Evolutionary conservation across 1,284 basidiomycete genomes (phyloP), one percentile per base, ranked within the genome.

Genomic region (Cerrena zonata): DNA sequence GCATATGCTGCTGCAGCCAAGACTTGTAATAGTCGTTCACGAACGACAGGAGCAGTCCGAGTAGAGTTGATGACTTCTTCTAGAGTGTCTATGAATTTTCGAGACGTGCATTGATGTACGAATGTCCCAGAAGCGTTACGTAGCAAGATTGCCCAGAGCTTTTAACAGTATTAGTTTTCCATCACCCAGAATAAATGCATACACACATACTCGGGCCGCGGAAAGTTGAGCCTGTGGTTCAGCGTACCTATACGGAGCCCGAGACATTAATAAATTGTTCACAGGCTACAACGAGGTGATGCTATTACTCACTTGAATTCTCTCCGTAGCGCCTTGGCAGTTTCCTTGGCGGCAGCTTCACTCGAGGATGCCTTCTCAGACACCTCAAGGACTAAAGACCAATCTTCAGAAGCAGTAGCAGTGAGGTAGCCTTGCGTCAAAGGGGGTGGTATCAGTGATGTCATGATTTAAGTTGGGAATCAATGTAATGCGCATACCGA

Each of bases 81-180:
- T 5, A 91, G 67, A 0, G 76, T 81, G 41, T 89, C 84, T 5
- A 87, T 66, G 58, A 90, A 90, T 62, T 90, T 91, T 56, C 82
- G 79, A n/a, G 81, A 76, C 5, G 79, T 76, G 36, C 81, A 83
- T 55, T 89, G 83, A 18, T 74, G 67, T 23, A 87, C 76, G 58
- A 90, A 89, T 5, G 74, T 55, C 11, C 80, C 76, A 0, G 79
- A 77, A 2, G 79, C 83, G 57, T 90, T 89, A 27, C 81, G 79
- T 18, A 90, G 73, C 82, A 91, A 86, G 55, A 91, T 82, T 2
- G 86, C 88, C 88, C 87, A 90, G n/a, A 91, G 63, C 86, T 89
- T 52, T 40, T 44, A 22, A 5, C 21, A 5, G 27, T 55, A 39
- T 41, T n/a, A 47, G 25, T 27, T 12, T 12, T 10, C 40, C 23